phyloP scores from a whole-genome alignment of 352 stramenopile species.

The Peronospora belbahrii region DNA sequence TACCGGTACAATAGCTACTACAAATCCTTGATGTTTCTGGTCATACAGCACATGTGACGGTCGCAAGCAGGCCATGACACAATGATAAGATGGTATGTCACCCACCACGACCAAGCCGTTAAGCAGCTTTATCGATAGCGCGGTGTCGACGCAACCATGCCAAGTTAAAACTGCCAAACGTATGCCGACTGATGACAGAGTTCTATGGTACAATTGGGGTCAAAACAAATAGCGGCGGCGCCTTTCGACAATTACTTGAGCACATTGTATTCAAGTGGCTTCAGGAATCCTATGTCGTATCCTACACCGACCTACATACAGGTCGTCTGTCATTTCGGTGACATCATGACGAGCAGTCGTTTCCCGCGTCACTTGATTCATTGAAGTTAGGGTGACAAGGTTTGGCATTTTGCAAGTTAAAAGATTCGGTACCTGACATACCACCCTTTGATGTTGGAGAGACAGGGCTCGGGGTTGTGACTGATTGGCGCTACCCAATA shows the following conservation, averaged over 20 bases:
- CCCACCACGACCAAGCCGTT: no score
- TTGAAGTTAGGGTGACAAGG: not conserved
- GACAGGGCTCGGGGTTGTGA: not conserved
- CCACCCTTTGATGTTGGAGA: slow-evolving; percentile 1
- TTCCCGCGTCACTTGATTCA: slow-evolving; percentile 1
- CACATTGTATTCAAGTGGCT: not conserved
- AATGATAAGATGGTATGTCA: no score
- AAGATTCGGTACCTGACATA: not conserved
- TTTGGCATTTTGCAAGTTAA: slow-evolving; percentile 2
- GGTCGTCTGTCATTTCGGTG: not conserved
- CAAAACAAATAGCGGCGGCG: no score
- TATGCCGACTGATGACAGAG: slow-evolving; percentile 1
- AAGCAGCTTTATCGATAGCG: no score
- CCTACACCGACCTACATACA: not conserved
- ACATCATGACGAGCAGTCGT: slow-evolving; percentile 2
- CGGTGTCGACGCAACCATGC: no score
- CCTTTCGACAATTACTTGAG: not conserved
- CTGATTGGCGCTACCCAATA: slow-evolving; percentile 18
- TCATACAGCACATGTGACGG: no score
- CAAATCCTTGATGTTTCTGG: no score
- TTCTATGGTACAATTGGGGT: no score
- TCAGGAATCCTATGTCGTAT: slow-evolving; percentile 1
- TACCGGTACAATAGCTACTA: no score
- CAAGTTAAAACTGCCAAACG: no score
- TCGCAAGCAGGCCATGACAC: no score